phyloP scores from a whole-genome alignment of 345 rosid species.

The Dipteronia sinensis region DNA sequence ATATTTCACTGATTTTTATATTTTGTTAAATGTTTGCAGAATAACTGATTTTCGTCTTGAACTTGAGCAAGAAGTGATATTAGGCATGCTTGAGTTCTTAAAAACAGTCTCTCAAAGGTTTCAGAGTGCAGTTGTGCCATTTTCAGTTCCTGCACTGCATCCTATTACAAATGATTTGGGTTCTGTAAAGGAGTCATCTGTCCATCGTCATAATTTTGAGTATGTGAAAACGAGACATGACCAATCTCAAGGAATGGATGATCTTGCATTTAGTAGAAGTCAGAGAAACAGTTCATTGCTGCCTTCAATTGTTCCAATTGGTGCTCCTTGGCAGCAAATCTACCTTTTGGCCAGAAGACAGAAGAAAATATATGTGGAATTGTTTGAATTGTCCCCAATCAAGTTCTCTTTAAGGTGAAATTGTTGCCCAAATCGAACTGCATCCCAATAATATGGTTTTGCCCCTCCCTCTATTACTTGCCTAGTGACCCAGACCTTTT shows the following conservation, averaged over 20 bases:
- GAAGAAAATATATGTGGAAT: conserved; percentile 82
- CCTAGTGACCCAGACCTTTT: conserved; percentile 22
- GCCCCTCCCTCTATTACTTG: background rate
- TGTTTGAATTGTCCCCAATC: conserved; percentile 74
- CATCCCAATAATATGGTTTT: background rate
- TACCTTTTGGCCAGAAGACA: conserved; percentile 78
- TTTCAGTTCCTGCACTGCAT: conserved; percentile 49
- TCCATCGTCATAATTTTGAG: conserved; percentile 26
- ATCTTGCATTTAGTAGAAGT: conserved; percentile 38
- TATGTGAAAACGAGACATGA: conserved; percentile 36
- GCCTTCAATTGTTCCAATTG: conserved; percentile 81
- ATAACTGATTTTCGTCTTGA: conserved; percentile 78
- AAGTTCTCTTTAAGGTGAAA: conserved; percentile 77
- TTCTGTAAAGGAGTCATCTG: conserved; percentile 30
- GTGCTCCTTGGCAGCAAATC: conserved; percentile 96
- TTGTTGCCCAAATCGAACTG: background rate
- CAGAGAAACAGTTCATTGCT: conserved; percentile 41
- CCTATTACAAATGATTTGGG: conserved; percentile 42
- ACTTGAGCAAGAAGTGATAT: conserved; percentile 82
- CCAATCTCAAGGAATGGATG: conserved; percentile 37
- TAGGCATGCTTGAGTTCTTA: conserved; percentile 63
- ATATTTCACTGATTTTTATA: conserved; percentile 24
- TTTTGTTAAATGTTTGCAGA: conserved; percentile 50
- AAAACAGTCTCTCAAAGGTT: conserved; percentile 67
- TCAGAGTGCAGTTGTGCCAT: conserved; percentile 54